phyloP scores from a whole-genome alignment of 2,329 filamentous ascomycete species.

The Tolypocladium paradoxum region DNA sequence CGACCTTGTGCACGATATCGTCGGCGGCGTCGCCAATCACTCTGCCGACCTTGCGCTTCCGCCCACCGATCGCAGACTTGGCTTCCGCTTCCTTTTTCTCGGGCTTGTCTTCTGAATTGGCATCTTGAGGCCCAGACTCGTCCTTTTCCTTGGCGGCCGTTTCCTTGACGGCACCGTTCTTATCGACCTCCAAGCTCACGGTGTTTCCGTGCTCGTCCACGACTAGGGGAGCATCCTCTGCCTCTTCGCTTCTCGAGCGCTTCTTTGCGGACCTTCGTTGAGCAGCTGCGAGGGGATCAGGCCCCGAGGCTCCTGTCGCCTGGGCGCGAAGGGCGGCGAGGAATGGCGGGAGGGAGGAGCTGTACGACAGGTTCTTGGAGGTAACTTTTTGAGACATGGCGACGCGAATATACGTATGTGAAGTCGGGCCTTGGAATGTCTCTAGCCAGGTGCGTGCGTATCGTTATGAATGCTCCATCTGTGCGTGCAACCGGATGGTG shows the following conservation, averaged over 20 bases:
- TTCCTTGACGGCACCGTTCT: conserved; percentile 28
- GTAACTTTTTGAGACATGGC: conserved; percentile 51
- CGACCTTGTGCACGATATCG: conserved; percentile 9
- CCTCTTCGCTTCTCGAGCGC: conserved; percentile 54
- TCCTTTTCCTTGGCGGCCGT: conserved; percentile 12
- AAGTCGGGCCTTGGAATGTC: background rate
- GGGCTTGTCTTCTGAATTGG: conserved; percentile 21
- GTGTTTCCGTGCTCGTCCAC: conserved; percentile 64
- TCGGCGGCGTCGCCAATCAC: conserved; percentile 23
- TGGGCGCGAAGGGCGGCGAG: conserved; percentile 46
- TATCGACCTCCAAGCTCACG: conserved; percentile 35
- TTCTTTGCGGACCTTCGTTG: conserved; percentile 39
- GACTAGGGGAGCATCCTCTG: conserved; percentile 66
- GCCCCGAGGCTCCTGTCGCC: conserved; percentile 34
- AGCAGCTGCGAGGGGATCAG: conserved; percentile 41
- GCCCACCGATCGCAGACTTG: conserved; percentile 23
- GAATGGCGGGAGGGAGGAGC: conserved; percentile 48
- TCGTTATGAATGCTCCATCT: background rate
- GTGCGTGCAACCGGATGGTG: background rate
- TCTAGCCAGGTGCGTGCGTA: background rate
- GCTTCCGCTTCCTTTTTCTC: conserved; percentile 12
- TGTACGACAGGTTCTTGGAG: conserved; percentile 60
- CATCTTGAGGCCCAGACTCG: conserved; percentile 9
- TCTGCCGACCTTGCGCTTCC: conserved; percentile 42
- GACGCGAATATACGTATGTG: background rate